Evolutionary conservation across 2,329 filamentous ascomycete species (phyloP).

Genomic region (Clonostachys rosea): DNA sequence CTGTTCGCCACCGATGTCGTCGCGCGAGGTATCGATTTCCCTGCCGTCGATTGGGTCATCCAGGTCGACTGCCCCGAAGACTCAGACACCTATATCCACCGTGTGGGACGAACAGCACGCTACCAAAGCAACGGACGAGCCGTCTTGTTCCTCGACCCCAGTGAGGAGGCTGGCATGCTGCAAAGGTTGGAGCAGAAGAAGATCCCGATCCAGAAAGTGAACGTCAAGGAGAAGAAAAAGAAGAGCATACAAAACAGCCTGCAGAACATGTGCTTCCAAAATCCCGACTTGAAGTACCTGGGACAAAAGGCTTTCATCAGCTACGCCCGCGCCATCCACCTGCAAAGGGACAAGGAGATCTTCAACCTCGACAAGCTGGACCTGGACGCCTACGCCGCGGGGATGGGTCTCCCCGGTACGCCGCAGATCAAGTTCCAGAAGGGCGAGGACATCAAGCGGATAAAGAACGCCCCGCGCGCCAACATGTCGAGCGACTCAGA

Average conservation of each 20-base stretch:
- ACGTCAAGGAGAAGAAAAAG: slow-evolving; percentile 85
- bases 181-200: slow-evolving; percentile 82
- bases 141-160: slow-evolving; percentile 87
- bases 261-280: slow-evolving; percentile 94
- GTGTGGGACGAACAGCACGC: slow-evolving; percentile 89
- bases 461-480: slow-evolving; percentile 80
- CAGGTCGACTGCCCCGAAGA: slow-evolving; percentile 97
- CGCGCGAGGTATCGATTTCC: slow-evolving; percentile 91
- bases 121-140: slow-evolving; percentile 86
- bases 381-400: slow-evolving; percentile 79
- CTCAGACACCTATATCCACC: slow-evolving; percentile 95
- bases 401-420: slow-evolving; percentile 82
- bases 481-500: slow-evolving; percentile 60
- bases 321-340: slow-evolving; percentile 77
- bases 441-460: slow-evolving; percentile 78
- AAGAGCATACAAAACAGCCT: slow-evolving; percentile 78
- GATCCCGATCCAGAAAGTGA: slow-evolving; percentile 81
- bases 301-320: slow-evolving; percentile 95
- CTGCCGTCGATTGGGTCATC: slow-evolving; percentile 97
- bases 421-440: slow-evolving; percentile 92
- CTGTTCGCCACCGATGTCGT: slow-evolving; percentile 95
- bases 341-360: slow-evolving; percentile 88
- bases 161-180: slow-evolving; percentile 89
- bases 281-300: slow-evolving; percentile 88
- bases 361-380: slow-evolving; percentile 83